Evolutionary conservation across 768 basidiomycete species (phyloP), one percentile per base, ranked within the genome.

Genomic region (Candolleomyces eurysporus): DNA sequence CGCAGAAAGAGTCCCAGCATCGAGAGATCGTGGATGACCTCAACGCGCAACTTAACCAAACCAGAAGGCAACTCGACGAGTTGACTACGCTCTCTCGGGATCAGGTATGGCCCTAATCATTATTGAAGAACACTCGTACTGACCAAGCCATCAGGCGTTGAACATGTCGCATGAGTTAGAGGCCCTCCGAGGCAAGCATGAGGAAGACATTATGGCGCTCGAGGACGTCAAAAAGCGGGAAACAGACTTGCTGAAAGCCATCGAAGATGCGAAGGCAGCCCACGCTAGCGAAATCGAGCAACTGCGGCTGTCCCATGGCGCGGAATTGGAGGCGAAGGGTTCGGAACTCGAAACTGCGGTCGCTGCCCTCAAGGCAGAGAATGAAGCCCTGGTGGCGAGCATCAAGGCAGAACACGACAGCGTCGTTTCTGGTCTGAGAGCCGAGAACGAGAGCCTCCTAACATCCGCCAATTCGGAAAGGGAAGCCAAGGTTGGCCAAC

Each of bases 1-100:
- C 96, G 3, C 90, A 92, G 76, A 98, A 98, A 72, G 97, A 99
- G 72, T 90, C 92, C 4, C 80, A 87, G 39, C 96, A 98, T 71
- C 85, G 86, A 40, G 92, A 96, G 68, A 71, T 84, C 22, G 90
- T 97, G 30, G 88, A 92, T 46, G 77, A 78, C 36, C 80, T 98
- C 64, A 87, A 86, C 48, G 69, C 77, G 14, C 85, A 96, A 68
- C 79, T 97, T 22, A 71, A 65, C 67, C 80, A 87, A 65, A 84
- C 90, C 61, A 87, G 87, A 60, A 83, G 91, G 46, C 90, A 93
- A 69, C 85, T 93, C 54, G 92, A 96, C 60, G 91, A 90, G 56
- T 79, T 98, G 19, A 87, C 84, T 7, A 84, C 88, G 7, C 81
- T 96, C 48, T 92, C 92, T 14, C 82, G 90, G 59, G 90, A 96